phyloP scores from a whole-genome alignment of 2,329 filamentous ascomycete genomes.

The Claviceps purpurea region DNA sequence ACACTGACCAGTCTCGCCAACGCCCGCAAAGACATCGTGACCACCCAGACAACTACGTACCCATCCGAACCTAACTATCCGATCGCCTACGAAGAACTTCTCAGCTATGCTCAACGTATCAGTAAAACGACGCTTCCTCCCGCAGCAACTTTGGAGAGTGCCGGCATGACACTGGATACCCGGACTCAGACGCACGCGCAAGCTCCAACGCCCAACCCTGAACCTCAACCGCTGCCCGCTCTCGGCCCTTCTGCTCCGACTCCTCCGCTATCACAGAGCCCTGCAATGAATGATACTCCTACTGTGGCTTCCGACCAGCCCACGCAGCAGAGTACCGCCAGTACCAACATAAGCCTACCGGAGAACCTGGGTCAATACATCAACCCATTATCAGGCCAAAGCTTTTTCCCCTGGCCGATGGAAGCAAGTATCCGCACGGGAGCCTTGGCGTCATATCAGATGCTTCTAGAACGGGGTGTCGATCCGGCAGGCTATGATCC shows the following conservation, averaged over 20 bases:
- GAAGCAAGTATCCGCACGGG: conserved; percentile 57
- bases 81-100: conserved; percentile 59
- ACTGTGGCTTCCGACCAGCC: conserved; percentile 16
- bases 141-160: conserved; percentile 32
- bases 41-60: conserved; percentile 44
- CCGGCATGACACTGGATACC: conserved; percentile 16
- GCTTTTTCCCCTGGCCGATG: conserved; percentile 67
- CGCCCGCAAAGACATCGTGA: conserved; percentile 59
- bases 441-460: conserved; percentile 50
- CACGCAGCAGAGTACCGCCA: conserved; percentile 20
- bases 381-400: conserved; percentile 40
- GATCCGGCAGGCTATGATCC: conserved; percentile 50
- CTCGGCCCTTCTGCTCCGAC: conserved; percentile 20
- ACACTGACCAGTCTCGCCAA: conserved; percentile 56
- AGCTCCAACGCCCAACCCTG: conserved; percentile 12
- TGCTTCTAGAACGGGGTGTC: conserved; percentile 46
- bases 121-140: conserved; percentile 67
- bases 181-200: conserved; percentile 11
- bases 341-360: conserved; percentile 30
- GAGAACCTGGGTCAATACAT: conserved; percentile 34
- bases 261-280: conserved; percentile 22
- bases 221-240: conserved; percentile 16
- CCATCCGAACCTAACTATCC: conserved; percentile 36
- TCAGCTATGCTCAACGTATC: conserved; percentile 67
- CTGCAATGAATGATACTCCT: conserved; percentile 20